Evolutionary conservation across 2,329 filamentous ascomycete genomes (phyloP), one percentile per base, ranked within the genome.

Genomic region (Uncinocarpus reesii): DNA sequence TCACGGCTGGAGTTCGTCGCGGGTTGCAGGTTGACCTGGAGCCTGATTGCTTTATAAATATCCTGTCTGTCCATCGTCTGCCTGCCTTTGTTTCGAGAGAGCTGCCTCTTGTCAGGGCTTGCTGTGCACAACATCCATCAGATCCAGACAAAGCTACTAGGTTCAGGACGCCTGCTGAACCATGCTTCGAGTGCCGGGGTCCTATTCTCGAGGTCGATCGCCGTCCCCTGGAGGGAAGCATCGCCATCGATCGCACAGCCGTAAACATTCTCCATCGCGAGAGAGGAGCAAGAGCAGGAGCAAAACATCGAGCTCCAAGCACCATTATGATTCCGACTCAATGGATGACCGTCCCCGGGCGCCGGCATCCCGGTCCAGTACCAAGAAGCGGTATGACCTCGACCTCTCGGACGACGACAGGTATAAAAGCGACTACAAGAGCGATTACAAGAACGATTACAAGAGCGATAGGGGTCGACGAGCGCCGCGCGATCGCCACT

Each of bases 191-290:
- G 46, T 47, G 35, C 36, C 46, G 49, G 65, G 67, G 55, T 60
- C 65, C 57, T 65, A 65, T 57, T 65, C 65, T 54, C 67, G 69
- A 48, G 65, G 63, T 52, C 64, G 70, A 47, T 71, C 69, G 52
- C 71, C 66, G 53, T 71, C 69, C 28, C 69, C 68, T 28, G 57
- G 63, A 48, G 65, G 67, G 23, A 62, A 63, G 26, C 61, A 55
- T 52, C 60, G 65, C 37, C 68, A 70, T 36, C 66, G 66, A 50
- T 70, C 68, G 38, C 62, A 62, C 52, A 58, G 51, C 45, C 63
- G 67, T 37, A 57, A 53, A 10, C 58, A 63, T 10, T 61, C 60
- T 21, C 60, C 63, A 18, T 56, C 60, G 8, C 56, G 61, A 51
- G 55, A 62, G 21, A 52, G 54, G 50, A 40, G 55, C 46, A 50